phyloP scores from a whole-genome alignment of 495 filamentous ascomycete species.

The Diplogelasinospora grovesii region DNA sequence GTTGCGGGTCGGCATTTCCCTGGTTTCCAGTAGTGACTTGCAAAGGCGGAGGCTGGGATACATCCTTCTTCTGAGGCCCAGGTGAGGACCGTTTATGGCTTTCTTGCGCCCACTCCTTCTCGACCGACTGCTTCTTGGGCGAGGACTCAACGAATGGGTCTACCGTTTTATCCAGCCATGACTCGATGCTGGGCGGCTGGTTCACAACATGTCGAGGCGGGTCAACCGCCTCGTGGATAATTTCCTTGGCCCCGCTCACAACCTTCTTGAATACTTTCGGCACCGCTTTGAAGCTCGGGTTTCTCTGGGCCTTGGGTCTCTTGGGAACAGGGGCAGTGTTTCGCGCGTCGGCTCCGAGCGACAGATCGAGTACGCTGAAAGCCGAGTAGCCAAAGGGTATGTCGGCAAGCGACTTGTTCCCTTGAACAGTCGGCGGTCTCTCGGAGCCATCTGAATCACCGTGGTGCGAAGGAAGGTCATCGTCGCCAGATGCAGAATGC shows the following conservation, averaged over 20 bases:
- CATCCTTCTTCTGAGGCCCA: neutral
- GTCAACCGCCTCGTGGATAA: constrained; percentile 46
- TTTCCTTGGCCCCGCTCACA: constrained; percentile 47
- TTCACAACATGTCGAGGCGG: constrained; percentile 40
- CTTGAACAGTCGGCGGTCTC: constrained; percentile 31
- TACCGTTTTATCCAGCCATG: constrained; percentile 65
- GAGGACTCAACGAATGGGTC: constrained; percentile 64
- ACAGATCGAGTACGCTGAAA: constrained; percentile 50
- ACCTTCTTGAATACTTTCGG: constrained; percentile 51
- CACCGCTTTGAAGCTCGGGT: constrained; percentile 42
- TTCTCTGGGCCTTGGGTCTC: constrained; percentile 38
- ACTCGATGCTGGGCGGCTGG: constrained; percentile 59
- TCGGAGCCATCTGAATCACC: constrained; percentile 21
- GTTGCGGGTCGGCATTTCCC: constrained; percentile 10
- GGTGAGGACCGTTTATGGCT: constrained; percentile 1
- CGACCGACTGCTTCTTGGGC: constrained; percentile 14
- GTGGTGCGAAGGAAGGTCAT: neutral
- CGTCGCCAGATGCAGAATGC: constrained; percentile 5
- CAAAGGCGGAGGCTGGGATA: neutral
- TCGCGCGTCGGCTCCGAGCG: constrained; percentile 36
- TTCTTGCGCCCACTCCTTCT: constrained; percentile 6
- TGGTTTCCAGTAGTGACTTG: neutral
- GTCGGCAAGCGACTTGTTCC: constrained; percentile 44
- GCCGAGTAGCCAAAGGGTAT: constrained; percentile 52
- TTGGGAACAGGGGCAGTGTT: constrained; percentile 30